These are phyloP conservation scores for Castanospermum australe DNA, from an alignment of 306 rosid genomes.

Conservation along the genomic window DNA sequence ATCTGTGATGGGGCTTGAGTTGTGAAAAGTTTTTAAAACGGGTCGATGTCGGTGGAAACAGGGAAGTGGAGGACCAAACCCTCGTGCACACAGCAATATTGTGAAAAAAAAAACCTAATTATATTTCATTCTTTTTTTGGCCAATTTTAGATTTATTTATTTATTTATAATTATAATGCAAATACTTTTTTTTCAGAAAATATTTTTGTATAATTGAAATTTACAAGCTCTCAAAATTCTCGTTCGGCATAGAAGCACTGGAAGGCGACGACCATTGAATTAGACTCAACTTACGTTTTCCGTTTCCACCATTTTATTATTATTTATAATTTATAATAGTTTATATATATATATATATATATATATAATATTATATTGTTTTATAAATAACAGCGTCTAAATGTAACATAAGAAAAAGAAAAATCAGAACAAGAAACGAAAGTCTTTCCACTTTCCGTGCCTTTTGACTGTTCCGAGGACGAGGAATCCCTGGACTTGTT, in stretches of 20 bases:
- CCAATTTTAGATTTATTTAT: background rate
- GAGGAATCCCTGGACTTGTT: slow-evolving; percentile 47
- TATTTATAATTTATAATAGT: background rate
- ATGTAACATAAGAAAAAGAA: slow-evolving; percentile 1
- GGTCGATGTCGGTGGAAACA: slow-evolving; percentile 2
- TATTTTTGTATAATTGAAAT: too few species aligned
- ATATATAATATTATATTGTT: too few species aligned
- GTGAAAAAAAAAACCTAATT: background rate
- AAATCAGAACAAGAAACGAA: slow-evolving; percentile 21
- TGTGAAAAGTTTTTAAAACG: background rate
- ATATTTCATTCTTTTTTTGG: background rate
- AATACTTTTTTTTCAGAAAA: too few species aligned
- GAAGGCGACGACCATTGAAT: slow-evolving; percentile 30
- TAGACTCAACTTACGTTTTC: slow-evolving; percentile 21
- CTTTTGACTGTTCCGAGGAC: slow-evolving; percentile 57
- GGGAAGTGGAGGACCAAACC: background rate
- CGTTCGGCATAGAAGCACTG: slow-evolving; percentile 9
- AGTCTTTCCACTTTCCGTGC: slow-evolving; percentile 42
- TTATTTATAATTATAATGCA: background rate
- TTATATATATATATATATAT: background rate
- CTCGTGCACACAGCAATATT: background rate
- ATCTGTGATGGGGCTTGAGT: background rate
- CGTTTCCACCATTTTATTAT: background rate
- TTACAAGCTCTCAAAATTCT: slow-evolving; percentile 20
- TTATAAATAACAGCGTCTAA: background rate